These are phyloP conservation scores for Apiotrichum sp. DNA, from an alignment of 1,284 basidiomycete species.

Conservation along the genomic window DNA sequence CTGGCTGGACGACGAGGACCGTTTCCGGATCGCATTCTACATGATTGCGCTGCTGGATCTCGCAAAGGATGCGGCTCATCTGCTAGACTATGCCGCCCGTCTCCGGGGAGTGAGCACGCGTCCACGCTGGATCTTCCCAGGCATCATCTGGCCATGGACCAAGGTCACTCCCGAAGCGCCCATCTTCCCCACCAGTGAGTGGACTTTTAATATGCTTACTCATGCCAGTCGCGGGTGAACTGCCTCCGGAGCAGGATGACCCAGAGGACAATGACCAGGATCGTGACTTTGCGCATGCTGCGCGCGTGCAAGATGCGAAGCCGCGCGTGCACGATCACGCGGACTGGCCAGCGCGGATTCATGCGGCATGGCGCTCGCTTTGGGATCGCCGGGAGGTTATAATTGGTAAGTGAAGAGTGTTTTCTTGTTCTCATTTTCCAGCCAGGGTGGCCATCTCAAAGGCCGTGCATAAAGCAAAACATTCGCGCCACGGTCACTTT, in stretches of 20 bases:
- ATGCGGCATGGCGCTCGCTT: slow-evolving; percentile 25
- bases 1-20: slow-evolving; percentile 31
- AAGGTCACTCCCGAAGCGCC: slow-evolving; percentile 2
- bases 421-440: background rate
- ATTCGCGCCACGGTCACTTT: slow-evolving; percentile 47
- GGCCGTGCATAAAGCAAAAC: slow-evolving; percentile 31
- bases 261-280: slow-evolving; percentile 8
- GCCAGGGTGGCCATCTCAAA: slow-evolving; percentile 35
- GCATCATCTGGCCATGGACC: slow-evolving; percentile 16
- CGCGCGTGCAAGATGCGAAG: slow-evolving; percentile 8
- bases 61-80: slow-evolving; percentile 26
- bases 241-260: slow-evolving; percentile 1
- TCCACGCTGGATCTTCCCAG: slow-evolving; percentile 14
- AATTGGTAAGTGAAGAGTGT: slow-evolving; percentile 15
- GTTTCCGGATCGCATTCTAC: slow-evolving; percentile 41
- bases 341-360: background rate
- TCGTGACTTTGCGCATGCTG: slow-evolving; percentile 18
- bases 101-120: background rate
- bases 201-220: too few species aligned
- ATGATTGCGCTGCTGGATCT: slow-evolving; percentile 41
- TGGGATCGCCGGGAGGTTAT: slow-evolving; percentile 34
- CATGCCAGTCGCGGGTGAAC: slow-evolving; percentile 5
- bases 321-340: background rate
- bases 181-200: background rate
- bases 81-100: slow-evolving; percentile 16